Conservation (phyloP, 1,139 yeast genomes). For the Scheffersomyces quercinus region DNA sequence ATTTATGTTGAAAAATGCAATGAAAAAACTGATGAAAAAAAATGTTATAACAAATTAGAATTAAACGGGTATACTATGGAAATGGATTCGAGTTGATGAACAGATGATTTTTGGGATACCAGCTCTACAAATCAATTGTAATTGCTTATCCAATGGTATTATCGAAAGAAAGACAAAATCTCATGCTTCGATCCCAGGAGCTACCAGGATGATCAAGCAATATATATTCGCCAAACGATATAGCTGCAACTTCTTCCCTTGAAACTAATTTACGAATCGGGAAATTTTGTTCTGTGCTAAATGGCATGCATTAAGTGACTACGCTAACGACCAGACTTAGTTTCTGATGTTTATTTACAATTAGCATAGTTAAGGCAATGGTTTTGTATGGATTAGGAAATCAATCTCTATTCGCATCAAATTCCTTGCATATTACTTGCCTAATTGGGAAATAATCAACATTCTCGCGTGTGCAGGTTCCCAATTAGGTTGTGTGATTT, state of each 20-base stretch:
- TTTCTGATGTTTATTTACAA: background rate
- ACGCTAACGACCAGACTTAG: too few relatives aligned
- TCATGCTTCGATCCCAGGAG: background rate
- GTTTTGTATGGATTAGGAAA: background rate
- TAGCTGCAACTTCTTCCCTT: too few relatives aligned
- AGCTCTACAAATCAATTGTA: too few relatives aligned
- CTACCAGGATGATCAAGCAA: conserved; percentile 2
- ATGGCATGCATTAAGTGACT: too few relatives aligned
- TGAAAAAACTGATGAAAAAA: background rate
- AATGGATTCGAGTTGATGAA: too few relatives aligned
- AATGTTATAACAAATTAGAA: background rate
- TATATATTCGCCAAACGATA: background rate
- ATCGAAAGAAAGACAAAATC: background rate
- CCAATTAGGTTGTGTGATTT: too few relatives aligned
- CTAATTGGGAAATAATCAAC: background rate
- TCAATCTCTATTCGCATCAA: background rate
- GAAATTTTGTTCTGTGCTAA: background rate
- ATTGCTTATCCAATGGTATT: too few relatives aligned
- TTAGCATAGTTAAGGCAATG: background rate
- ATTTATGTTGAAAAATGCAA: background rate
- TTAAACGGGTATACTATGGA: conserved; percentile 3
- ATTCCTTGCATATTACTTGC: background rate
- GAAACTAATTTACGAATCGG: background rate
- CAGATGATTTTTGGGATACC: background rate
- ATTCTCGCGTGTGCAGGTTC: background rate